Percentiles rank a stretch among this genome's conserved stretches.
Conservation (phyloP, 345 rosid genomes). For the Linum tenue region DNA sequence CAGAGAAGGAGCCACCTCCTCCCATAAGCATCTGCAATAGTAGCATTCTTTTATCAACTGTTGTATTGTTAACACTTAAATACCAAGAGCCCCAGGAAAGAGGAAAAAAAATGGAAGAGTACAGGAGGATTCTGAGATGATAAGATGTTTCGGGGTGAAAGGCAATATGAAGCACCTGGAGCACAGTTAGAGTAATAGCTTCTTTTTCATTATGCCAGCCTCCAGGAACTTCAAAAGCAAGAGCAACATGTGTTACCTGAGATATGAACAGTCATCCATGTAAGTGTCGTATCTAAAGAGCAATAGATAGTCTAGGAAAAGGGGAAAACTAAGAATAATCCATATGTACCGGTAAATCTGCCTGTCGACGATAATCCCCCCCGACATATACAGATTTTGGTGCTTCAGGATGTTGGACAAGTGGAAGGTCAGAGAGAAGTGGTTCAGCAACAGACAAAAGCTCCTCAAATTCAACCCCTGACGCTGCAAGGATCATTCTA, state of each 20-base stretch:
- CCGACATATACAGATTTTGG: conserved; percentile 78
- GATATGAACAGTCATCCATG: neutral
- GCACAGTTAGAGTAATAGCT: conserved; percentile 68
- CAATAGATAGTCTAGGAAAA: conserved; percentile 1
- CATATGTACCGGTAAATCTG: conserved; percentile 63
- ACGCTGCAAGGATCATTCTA: conserved; percentile 75
- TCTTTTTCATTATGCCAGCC: conserved; percentile 75
- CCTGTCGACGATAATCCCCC: conserved; percentile 77
- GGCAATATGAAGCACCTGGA: conserved; percentile 49
- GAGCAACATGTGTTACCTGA: conserved; percentile 68
- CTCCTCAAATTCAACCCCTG: conserved; percentile 73
- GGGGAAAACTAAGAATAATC: neutral
- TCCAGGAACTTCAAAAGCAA: conserved; percentile 88
- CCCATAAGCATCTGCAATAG: conserved; percentile 76
- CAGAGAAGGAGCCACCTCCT: conserved; percentile 97
- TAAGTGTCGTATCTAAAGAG: conserved; percentile 3
- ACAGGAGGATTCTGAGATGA: neutral
- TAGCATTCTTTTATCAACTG: neutral
- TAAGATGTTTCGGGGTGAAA: neutral
- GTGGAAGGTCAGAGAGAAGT: conserved; percentile 69
- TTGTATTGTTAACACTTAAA: neutral
- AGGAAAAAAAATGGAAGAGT: neutral
- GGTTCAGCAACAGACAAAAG: conserved; percentile 74
- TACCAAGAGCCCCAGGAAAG: neutral
- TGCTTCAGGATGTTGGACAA: conserved; percentile 29